phyloP scores from a whole-genome alignment of 805 yeast genomes.

The Pichia rugopelliculosa region DNA sequence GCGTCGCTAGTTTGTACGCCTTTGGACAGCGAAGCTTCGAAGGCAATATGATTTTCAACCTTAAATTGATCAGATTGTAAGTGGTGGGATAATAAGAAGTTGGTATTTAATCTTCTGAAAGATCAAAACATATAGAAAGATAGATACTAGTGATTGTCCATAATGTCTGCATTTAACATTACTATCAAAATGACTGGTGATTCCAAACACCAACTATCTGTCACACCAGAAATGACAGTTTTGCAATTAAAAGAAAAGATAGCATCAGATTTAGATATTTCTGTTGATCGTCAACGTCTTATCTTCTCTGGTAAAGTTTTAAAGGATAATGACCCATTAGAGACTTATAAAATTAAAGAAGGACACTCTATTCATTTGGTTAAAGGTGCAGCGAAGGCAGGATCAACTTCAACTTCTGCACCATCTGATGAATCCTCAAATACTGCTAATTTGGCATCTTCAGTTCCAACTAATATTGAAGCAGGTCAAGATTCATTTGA shows the following conservation, averaged over 20 bases:
- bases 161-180: constrained; percentile 16
- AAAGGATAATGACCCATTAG: constrained; percentile 73
- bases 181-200: constrained; percentile 51
- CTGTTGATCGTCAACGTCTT: constrained; percentile 76
- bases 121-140: not conserved
- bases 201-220: constrained; percentile 61
- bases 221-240: constrained; percentile 50
- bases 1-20: not conserved
- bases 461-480: constrained; percentile 71
- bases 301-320: constrained; percentile 92
- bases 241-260: constrained; percentile 61
- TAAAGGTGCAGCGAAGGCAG: constrained; percentile 53
- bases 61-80: too few species aligned
- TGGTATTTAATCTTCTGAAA: not conserved
- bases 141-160: not conserved
- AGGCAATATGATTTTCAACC: not conserved
- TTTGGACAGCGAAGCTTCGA: not conserved
- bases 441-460: constrained; percentile 10
- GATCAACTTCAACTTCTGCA: constrained; percentile 12
- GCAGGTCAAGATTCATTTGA: constrained; percentile 87
- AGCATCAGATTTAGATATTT: constrained; percentile 53
- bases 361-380: constrained; percentile 90
- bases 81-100: not conserved
- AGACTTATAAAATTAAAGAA: constrained; percentile 68
- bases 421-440: constrained; percentile 14